A percentile compares a stretch with the other conserved stretches of the same genome.
These are phyloP conservation scores for Venturia carpophila DNA, from an alignment of 2,329 filamentous ascomycete genomes.

Conservation along the genomic window DNA sequence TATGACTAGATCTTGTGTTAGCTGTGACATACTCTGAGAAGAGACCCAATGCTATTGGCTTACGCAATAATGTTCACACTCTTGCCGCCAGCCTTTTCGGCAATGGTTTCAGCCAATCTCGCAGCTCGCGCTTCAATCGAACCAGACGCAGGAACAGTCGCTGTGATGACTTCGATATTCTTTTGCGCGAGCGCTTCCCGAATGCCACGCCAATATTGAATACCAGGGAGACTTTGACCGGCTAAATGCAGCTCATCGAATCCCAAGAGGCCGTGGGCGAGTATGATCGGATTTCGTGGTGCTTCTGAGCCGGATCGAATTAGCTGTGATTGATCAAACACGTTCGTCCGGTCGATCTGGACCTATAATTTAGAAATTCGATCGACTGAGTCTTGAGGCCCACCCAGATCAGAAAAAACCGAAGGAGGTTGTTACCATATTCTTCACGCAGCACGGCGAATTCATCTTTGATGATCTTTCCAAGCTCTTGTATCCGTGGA, in stretches of 20 bases:
- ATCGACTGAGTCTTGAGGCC: neutral
- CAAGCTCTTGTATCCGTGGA: slow-evolving; percentile 18
- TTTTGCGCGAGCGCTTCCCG: slow-evolving; percentile 49
- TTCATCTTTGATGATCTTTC: slow-evolving; percentile 48
- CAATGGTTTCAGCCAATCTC: slow-evolving; percentile 47
- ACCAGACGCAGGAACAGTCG: slow-evolving; percentile 50
- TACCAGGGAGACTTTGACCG: slow-evolving; percentile 46
- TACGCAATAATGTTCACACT: slow-evolving; percentile 59
- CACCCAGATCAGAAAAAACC: neutral
- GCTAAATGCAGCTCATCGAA: slow-evolving; percentile 54
- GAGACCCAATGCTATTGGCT: slow-evolving; percentile 24
- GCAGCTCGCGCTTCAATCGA: slow-evolving; percentile 52
- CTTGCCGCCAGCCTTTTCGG: slow-evolving; percentile 45
- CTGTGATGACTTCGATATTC: slow-evolving; percentile 53
- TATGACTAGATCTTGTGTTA: slow-evolving; percentile 41
- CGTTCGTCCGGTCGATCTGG: neutral
- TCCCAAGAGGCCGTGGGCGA: slow-evolving; percentile 58
- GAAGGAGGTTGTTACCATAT: slow-evolving; percentile 41
- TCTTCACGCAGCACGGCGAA: slow-evolving; percentile 51
- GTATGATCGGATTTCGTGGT: slow-evolving; percentile 51
- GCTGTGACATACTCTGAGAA: neutral
- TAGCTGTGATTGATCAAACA: neutral
- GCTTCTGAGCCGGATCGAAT: slow-evolving; percentile 26
- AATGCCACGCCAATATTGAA: slow-evolving; percentile 59
- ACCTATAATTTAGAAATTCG: neutral